phyloP scores from a whole-genome alignment of 768 basidiomycete species.

The Pleurotus eryngii region DNA sequence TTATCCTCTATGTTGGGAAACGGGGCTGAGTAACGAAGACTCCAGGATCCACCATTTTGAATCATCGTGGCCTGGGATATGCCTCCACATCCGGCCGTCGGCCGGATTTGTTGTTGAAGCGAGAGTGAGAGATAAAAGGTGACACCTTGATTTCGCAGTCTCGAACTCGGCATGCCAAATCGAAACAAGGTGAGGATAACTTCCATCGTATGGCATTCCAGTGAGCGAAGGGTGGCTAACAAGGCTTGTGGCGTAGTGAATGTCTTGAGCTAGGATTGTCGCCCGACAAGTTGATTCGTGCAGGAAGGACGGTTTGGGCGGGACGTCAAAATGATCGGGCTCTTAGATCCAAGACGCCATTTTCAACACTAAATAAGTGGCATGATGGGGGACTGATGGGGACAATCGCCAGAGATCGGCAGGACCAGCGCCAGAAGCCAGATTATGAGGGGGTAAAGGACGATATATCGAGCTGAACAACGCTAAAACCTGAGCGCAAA shows the following conservation, averaged over 20 bases:
- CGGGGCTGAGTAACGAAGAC: no score
- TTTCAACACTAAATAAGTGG: conserved; percentile 82
- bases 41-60: conserved; percentile 40
- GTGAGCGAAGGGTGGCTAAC: conserved; percentile 44
- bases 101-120: conserved; percentile 12
- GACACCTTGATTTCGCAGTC: conserved; percentile 64
- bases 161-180: conserved; percentile 84
- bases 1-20: no score
- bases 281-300: conserved; percentile 15
- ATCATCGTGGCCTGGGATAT: conserved; percentile 44
- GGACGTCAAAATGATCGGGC: conserved; percentile 75
- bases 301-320: conserved; percentile 58
- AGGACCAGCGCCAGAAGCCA: conserved; percentile 26
- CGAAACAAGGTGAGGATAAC: conserved; percentile 72
- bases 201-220: conserved; percentile 59
- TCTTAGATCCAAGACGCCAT: conserved; percentile 68
- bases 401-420: conserved; percentile 77
- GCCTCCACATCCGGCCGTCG: conserved; percentile 35
- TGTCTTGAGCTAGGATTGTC: conserved; percentile 34
- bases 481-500: no score
- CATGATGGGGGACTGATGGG: conserved; percentile 50
- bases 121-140: conserved; percentile 33
- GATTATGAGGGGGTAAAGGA: conserved; percentile 26
- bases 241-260: conserved; percentile 61
- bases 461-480: no score